Evolutionary conservation across 495 filamentous ascomycete species (phyloP), one percentile per base, ranked within the genome.

Genomic region (Hypoxylon trugodes): DNA sequence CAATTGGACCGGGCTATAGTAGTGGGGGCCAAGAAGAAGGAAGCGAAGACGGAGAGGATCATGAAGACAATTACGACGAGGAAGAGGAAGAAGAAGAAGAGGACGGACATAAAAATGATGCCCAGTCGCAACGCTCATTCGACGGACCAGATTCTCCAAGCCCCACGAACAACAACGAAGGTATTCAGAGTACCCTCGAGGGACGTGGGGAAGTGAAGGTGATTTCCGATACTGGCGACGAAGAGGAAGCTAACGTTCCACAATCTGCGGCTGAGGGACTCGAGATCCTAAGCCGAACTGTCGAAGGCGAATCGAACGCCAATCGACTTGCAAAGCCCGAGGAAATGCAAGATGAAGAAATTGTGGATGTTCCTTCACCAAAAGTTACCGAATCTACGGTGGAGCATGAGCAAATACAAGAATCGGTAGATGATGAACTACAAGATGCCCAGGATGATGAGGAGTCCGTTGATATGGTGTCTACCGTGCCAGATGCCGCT

Each of bases 241-340:
- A 36, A 12, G 47, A 38, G 28, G 51, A 59, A 21, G 28, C 1
- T 12, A 15, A 12, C 26, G 30, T 6, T 19, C 42, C 61, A 7
- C 35, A 63, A 13, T 68, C 67, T 7, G 67, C 67, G 10, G 67
- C 64, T 35, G 64, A 70, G 5, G 70, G 70, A 7, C 70, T 70
- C 21, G 70, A 70, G 15, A 59, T 73, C 1, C 37, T 73, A 12
- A 69, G 65, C 33, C 67, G 59, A 21, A 52, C 18, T 12, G 58
- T 64, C 6, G 59, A 68, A 41, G 40, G 22, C n/a, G 69, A 70
- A 46, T 45, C 52, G 15, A 65, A 47, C 21, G 22, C 36, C 54
- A 68, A 24, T 52, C 47, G 50, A 67, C 42, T 2, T 53, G 40
- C 16, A 37, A 45, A 38, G 48, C 21, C 54, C 56, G 58, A 38